Evolutionary conservation across 208 protist genomes (phyloP).

Genomic region (Novymonas esmeraldas): DNA sequence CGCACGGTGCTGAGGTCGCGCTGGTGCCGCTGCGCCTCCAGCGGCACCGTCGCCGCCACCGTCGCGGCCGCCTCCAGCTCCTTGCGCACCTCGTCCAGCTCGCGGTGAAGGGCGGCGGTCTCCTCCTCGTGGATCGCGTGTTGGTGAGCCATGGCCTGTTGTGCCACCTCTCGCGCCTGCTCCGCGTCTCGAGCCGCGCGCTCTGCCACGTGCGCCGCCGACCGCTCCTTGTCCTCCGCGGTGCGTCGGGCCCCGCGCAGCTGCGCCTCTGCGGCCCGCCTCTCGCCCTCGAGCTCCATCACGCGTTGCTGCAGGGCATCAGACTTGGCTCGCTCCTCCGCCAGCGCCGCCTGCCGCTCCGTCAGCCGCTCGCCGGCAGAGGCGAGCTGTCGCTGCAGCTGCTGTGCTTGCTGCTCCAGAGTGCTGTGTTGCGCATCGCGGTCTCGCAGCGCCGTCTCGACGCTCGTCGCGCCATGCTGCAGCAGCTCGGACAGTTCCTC

Average conservation of each 20-base stretch:
- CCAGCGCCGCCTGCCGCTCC: constrained; percentile 24
- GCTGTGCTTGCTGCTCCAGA: constrained; percentile 38
- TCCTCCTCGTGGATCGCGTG: constrained; percentile 31
- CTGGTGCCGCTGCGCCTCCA: constrained; percentile 43
- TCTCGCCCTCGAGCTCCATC: constrained; percentile 28
- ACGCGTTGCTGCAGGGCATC: constrained; percentile 28
- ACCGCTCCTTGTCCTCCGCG: constrained; percentile 26
- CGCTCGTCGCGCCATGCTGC: constrained; percentile 51
- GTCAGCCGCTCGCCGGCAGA: constrained; percentile 27
- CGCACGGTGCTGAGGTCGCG: constrained; percentile 46
- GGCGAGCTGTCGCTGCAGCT: constrained; percentile 34
- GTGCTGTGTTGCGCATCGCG: constrained; percentile 23
- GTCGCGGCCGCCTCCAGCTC: constrained; percentile 55
- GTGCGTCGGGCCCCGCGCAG: constrained; percentile 15
- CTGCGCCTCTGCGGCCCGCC: constrained; percentile 15
- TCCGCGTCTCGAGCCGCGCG: constrained; percentile 34
- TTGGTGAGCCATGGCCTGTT: constrained; percentile 27
- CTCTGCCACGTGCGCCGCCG: constrained; percentile 25
- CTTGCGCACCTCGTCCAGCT: constrained; percentile 33
- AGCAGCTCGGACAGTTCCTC: constrained; percentile 55
- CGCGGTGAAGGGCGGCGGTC: constrained; percentile 20
- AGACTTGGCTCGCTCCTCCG: constrained; percentile 13
- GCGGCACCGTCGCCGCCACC: constrained; percentile 52
- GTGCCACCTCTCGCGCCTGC: constrained; percentile 22
- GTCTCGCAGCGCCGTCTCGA: constrained; percentile 44